Conservation (phyloP, 257 asterid species). For the Nicotiana knightiana region DNA sequence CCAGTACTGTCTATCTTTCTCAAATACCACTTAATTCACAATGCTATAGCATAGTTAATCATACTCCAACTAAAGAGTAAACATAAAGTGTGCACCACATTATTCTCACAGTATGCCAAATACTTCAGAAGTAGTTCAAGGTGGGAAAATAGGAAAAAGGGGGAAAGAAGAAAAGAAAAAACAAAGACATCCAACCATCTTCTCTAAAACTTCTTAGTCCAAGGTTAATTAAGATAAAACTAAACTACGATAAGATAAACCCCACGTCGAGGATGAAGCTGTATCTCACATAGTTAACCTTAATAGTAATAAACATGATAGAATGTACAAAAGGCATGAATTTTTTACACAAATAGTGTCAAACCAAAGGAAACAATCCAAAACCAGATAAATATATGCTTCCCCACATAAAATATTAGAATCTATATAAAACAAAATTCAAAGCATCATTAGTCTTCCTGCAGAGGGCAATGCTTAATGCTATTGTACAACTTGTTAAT, state of each 20-base stretch:
- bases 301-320: background rate
- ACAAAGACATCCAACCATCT: background rate
- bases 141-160: background rate
- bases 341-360: background rate
- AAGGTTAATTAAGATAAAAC: too few species aligned
- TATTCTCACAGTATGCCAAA: too few species aligned
- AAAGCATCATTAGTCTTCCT: conserved; percentile 4
- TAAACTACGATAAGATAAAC: too few species aligned
- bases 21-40: too few species aligned
- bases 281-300: background rate
- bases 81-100: too few species aligned
- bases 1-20: too few species aligned
- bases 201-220: too few species aligned
- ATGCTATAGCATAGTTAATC: too few species aligned
- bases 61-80: too few species aligned
- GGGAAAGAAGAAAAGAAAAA: background rate
- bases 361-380: background rate
- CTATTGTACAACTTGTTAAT: conserved; percentile 25
- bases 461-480: background rate
- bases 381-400: background rate
- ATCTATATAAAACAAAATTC: conserved; percentile 6
- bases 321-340: background rate
- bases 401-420: background rate
- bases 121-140: background rate
- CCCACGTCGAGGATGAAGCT: too few species aligned